Base-by-base conservation (phyloP, 2,329 filamentous ascomycete species). In the Dendrostoma leiphaemia region DNA sequence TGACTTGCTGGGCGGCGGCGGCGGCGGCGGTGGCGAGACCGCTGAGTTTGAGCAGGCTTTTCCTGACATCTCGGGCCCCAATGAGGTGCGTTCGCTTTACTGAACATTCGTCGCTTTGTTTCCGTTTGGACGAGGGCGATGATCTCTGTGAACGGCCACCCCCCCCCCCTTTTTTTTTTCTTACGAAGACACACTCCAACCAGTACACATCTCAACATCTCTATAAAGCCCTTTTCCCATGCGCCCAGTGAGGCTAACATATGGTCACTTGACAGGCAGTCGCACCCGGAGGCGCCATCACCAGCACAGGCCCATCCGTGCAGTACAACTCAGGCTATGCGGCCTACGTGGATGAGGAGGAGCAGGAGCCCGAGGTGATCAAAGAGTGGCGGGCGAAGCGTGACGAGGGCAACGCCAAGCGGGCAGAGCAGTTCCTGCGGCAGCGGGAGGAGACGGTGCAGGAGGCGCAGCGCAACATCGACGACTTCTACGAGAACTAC, bases 401-500 rank as follows among this genome's bases (percentile, higher is more conserved):
- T 61, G 90, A 96, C 66, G 85, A 88, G 35, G 85, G 87, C 67
- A 88, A 95, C 61, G 80, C 87, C 64, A 91, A 92, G 72, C 90
- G 93, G 65, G 87, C 90, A 61, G 86, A 96, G 71, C 84, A 93
- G 62, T 93, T 93, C 51, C 84, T 85, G 38, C 80, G 84, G 61
- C 90, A 92, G 75, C 94, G 94, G 70, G 83, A 84, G 59, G 86
- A 93, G 70, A 97, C 91, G 2, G 77, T 97, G 68, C 85, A 90
- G 70, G 91, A 94, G 63, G 94, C 94, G 10, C 91, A 91, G 68
- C 83, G 92, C 69, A 94, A 95, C 71, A 96, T 99, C 61, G 94
- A 99, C 70, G 94, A 97, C 71, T 99, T 97, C 76, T 99, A 99
- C 79, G 92, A 97, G 69, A 97, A 96, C 74, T 99, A 99, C 80